Evolutionary conservation across 2,329 filamentous ascomycete species (phyloP).

Genomic region (Knufia petricola): DNA sequence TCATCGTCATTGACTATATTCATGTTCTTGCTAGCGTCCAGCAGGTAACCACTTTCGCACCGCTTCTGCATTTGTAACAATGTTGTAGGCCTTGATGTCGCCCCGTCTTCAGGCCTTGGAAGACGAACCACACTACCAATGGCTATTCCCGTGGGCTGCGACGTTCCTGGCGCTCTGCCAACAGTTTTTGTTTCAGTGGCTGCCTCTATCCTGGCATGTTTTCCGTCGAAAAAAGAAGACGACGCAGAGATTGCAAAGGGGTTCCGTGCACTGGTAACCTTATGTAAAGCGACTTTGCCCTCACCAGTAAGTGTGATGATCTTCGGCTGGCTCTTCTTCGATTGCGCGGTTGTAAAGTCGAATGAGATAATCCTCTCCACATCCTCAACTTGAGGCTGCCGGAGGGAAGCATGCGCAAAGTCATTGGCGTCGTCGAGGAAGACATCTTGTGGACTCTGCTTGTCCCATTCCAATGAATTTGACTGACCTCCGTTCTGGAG

Average conservation of each 20-base stretch:
- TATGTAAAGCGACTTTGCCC: constrained; percentile 41
- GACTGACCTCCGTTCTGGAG: constrained; percentile 28
- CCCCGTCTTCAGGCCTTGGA: not conserved
- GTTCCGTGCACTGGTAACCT: constrained; percentile 17
- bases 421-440: constrained; percentile 39
- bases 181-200: not conserved
- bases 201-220: not conserved
- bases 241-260: constrained; percentile 13
- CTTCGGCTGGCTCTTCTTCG: constrained; percentile 38
- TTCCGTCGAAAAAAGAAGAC: constrained; percentile 11
- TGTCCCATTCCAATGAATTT: constrained; percentile 26
- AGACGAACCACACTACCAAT: not conserved
- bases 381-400: constrained; percentile 35
- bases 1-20: constrained; percentile 46
- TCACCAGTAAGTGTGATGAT: constrained; percentile 45
- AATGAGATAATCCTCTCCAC: constrained; percentile 48
- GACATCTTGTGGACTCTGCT: constrained; percentile 34
- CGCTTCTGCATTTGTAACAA: constrained; percentile 27
- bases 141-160: not conserved
- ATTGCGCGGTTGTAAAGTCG: constrained; percentile 47
- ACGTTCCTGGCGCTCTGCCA: not conserved
- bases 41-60: constrained; percentile 45
- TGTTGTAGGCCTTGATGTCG: not conserved
- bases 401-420: constrained; percentile 37
- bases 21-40: constrained; percentile 47